phyloP scores from a whole-genome alignment of 176 grass and related monocot species.

The Avena sativa region DNA sequence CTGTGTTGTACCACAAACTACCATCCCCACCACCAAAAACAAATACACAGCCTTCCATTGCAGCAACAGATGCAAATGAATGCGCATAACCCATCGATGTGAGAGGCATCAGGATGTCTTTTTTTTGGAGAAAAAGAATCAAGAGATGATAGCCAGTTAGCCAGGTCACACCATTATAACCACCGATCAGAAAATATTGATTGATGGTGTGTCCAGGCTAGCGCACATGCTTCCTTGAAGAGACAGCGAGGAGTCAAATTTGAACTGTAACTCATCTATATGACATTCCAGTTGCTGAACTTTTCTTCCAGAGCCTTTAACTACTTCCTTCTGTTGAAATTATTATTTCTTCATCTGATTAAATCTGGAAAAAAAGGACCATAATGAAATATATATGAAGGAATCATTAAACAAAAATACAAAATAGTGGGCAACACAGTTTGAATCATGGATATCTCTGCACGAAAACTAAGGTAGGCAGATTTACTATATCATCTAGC shows the following conservation, averaged over 20 bases:
- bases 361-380: slow-evolving; percentile 56
- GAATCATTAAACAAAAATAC: background rate
- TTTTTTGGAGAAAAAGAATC: slow-evolving; percentile 74
- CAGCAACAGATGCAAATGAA: slow-evolving; percentile 72
- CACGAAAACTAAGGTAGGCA: background rate
- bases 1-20: slow-evolving; percentile 56
- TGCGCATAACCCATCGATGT: slow-evolving; percentile 64
- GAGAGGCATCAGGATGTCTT: slow-evolving; percentile 62
- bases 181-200: slow-evolving; percentile 69
- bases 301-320: slow-evolving; percentile 67
- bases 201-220: slow-evolving; percentile 42
- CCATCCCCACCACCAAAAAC: slow-evolving; percentile 80
- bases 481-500: slow-evolving; percentile 24
- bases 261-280: slow-evolving; percentile 72
- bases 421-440: background rate
- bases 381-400: slow-evolving; percentile 36
- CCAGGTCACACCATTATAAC: slow-evolving; percentile 79
- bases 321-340: slow-evolving; percentile 56
- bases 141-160: slow-evolving; percentile 55
- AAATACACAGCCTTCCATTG: slow-evolving; percentile 71
- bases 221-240: slow-evolving; percentile 44
- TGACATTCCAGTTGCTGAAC: slow-evolving; percentile 61
- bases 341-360: slow-evolving; percentile 67
- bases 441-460: slow-evolving; percentile 20
- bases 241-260: slow-evolving; percentile 55